A percentile compares a stretch with the other conserved stretches of the same genome.
These are phyloP conservation scores for Sarocladium brachiariae DNA, from an alignment of 2,329 filamentous ascomycete species.

Conservation along the genomic window DNA sequence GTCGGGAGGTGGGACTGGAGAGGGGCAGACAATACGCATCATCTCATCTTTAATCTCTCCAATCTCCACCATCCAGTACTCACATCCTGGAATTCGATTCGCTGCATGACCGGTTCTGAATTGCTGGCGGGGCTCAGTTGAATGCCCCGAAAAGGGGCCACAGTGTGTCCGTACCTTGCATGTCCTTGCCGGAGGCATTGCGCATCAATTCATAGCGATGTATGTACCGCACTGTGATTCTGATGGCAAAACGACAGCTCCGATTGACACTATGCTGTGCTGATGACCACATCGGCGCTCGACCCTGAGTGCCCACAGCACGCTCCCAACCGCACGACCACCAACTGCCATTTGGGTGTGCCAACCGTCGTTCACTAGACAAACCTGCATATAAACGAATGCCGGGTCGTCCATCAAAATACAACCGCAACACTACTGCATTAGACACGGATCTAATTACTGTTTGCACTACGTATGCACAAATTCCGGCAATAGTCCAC, in stretches of 20 bases:
- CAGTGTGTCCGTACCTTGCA: background rate
- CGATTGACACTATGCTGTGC: no score
- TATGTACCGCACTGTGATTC: no score
- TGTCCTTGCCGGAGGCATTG: background rate
- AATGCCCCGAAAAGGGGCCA: background rate
- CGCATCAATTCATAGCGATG: no score
- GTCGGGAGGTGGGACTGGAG: slow-evolving; percentile 1
- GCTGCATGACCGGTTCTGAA: background rate
- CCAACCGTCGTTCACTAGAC: no score
- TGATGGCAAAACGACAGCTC: no score
- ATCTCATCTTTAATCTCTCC: slow-evolving; percentile 9
- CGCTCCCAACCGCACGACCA: no score
- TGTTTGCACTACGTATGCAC: no score
- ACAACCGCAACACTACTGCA: no score
- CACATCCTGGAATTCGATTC: background rate
- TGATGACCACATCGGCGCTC: no score
- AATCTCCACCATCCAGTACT: slow-evolving; percentile 6
- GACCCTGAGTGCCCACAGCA: no score
- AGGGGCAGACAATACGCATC: background rate
- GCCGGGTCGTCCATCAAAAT: background rate
- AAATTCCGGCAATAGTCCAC: background rate
- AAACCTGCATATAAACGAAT: background rate
- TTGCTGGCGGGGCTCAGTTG: background rate
- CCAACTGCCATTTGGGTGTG: no score
- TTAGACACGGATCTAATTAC: background rate